Base-by-base conservation (phyloP, 768 basidiomycete genomes). In the Podaxis sp. region DNA sequence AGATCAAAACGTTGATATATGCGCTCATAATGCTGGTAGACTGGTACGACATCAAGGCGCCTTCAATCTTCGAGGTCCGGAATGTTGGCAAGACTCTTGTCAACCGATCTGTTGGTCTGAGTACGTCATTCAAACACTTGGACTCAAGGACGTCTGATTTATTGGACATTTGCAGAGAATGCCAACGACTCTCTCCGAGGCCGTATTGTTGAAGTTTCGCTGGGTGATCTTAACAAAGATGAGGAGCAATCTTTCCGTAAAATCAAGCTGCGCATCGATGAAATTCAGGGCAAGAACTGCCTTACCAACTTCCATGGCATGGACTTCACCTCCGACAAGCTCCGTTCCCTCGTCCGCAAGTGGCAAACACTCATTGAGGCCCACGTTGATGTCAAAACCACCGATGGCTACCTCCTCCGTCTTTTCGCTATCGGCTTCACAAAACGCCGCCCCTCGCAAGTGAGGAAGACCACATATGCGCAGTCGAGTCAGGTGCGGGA, bases 241-340 rank as follows among this genome's bases (percentile, higher is more conserved):
- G 97, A 99, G 83, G 97, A 99, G 75, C 95, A 98, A 75, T 88
- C 94, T 61, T 99, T 96, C 93, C 89, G 97, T 75, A 99, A 99
- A 87, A 96, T 99, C 77, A 95, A 96, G 83, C 88, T 99, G 77
- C 93, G 95, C 73, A 86, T 99, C 73, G 96, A 98, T 75, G 93
- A 95, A 73, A 84, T 94, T 64, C 91, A 97, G 81, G 97, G 97
- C 82, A 96, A 96, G 85, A 97, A 95, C 85, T 97, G 95, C 84
- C 86, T 99, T 60, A 99, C 97, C 77, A 96, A 96, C 80, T 99
- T 99, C 93, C 92, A 96, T 79, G 97, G 97, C 76, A 99, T 99
- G 96, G 94, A 96, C 82, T 98, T 99, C 83, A 99, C 97, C 66
- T 97, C 96, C 63, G 97, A 99, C 88, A 99, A 99, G 81, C 90